Evolutionary conservation across 2,329 filamentous ascomycete genomes (phyloP).

Genomic region (Hirsutella minnesotensis): DNA sequence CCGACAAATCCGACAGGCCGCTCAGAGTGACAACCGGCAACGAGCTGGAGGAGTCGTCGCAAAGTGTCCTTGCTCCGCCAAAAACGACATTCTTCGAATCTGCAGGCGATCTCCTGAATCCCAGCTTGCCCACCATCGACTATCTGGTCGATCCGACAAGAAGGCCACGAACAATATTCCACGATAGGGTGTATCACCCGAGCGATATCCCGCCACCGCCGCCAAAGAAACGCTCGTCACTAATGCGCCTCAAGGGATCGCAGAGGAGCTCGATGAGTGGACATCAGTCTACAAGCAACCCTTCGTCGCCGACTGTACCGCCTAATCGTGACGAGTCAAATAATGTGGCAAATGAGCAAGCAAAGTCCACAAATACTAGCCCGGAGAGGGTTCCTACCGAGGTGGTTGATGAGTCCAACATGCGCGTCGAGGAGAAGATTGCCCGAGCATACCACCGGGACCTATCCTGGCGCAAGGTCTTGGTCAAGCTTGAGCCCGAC

Average conservation of each 20-base stretch:
- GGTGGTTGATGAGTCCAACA: slow-evolving; percentile 46
- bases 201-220: slow-evolving; percentile 81
- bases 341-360: slow-evolving; percentile 36
- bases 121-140: slow-evolving; percentile 68
- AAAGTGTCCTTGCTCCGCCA: slow-evolving; percentile 58
- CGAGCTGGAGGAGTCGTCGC: slow-evolving; percentile 30
- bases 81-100: slow-evolving; percentile 92
- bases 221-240: slow-evolving; percentile 39
- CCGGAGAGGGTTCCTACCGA: slow-evolving; percentile 27
- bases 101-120: slow-evolving; percentile 83
- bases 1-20: slow-evolving; percentile 6
- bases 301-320: slow-evolving; percentile 21
- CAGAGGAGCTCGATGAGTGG: slow-evolving; percentile 12
- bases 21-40: slow-evolving; percentile 37
- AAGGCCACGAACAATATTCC: slow-evolving; percentile 83
- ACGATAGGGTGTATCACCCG: slow-evolving; percentile 90
- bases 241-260: slow-evolving; percentile 19
- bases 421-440: slow-evolving; percentile 97
- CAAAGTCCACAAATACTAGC: slow-evolving; percentile 32
- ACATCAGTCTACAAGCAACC: slow-evolving; percentile 11
- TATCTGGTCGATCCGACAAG: slow-evolving; percentile 76
- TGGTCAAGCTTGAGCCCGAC: slow-evolving; percentile 90
- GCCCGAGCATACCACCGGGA: slow-evolving; percentile 88
- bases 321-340: slow-evolving; percentile 30
- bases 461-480: slow-evolving; percentile 89